Evolutionary conservation across 2,329 filamentous ascomycete genomes (phyloP).

Genomic region (Reticulascus tulasneorum): DNA sequence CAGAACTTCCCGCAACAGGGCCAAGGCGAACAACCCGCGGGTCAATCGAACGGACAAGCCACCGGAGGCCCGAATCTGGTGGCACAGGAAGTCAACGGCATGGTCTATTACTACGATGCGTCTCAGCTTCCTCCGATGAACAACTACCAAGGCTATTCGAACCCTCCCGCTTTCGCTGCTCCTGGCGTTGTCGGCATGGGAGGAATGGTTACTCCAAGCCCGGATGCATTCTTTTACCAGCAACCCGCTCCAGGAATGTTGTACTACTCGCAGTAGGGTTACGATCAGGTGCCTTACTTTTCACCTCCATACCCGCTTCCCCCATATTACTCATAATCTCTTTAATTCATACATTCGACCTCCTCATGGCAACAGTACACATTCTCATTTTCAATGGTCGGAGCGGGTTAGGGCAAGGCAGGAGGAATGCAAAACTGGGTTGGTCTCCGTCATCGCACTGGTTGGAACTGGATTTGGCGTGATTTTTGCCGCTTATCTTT

Average conservation of each 20-base stretch:
- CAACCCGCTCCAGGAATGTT: conserved; percentile 52
- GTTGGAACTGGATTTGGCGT: too few relatives aligned
- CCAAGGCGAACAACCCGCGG: conserved; percentile 31
- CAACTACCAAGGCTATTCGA: conserved; percentile 49
- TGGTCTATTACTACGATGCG: conserved; percentile 91
- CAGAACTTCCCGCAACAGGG: conserved; percentile 38
- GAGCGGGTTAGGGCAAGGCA: conserved; percentile 10
- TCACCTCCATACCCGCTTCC: conserved; percentile 8
- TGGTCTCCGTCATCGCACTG: too few relatives aligned
- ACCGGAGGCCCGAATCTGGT: conserved; percentile 51
- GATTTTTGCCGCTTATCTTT: too few relatives aligned
- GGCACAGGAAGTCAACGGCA: conserved; percentile 89
- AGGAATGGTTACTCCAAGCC: conserved; percentile 71
- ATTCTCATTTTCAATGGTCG: conserved; percentile 8
- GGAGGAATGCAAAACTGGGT: conserved; percentile 13
- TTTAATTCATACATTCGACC: conserved; percentile 25
- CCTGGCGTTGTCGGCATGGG: conserved; percentile 65
- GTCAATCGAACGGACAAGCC: conserved; percentile 36
- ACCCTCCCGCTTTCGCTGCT: conserved; percentile 9
- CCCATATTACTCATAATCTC: conserved; percentile 21
- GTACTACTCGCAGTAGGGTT: conserved; percentile 56
- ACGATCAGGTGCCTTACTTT: conserved; percentile 10
- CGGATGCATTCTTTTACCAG: conserved; percentile 68
- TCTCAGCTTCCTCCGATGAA: conserved; percentile 57
- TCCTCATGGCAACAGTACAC: conserved; percentile 6